Evolutionary conservation across 2,329 filamentous ascomycete species (phyloP).

Genomic region (Gnomoniopsis sp.): DNA sequence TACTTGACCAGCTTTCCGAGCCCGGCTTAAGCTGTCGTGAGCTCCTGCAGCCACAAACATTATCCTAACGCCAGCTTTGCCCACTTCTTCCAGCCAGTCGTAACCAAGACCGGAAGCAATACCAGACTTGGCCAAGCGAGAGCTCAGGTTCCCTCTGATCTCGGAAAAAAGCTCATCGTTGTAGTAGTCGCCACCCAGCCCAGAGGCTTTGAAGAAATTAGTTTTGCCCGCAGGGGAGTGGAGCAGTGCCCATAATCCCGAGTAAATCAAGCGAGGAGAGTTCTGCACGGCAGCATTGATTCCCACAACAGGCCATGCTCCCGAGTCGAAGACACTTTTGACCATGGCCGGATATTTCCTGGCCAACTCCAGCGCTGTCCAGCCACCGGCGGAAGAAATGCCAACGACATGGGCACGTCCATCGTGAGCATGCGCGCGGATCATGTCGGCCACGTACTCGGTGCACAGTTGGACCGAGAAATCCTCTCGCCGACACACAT

Average conservation of each 20-base stretch:
- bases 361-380: slow-evolving; percentile 30
- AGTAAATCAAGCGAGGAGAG: slow-evolving; percentile 2
- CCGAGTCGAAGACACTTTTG: slow-evolving; percentile 32
- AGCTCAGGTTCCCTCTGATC: slow-evolving; percentile 30
- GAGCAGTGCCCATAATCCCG: slow-evolving; percentile 12
- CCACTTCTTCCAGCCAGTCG: slow-evolving; percentile 21
- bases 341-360: slow-evolving; percentile 32
- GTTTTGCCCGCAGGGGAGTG: slow-evolving; percentile 8
- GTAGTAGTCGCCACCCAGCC: slow-evolving; percentile 18
- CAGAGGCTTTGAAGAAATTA: slow-evolving; percentile 23
- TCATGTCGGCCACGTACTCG: slow-evolving; percentile 32
- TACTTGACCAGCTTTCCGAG: slow-evolving; percentile 19
- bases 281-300: not conserved
- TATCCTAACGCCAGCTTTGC: slow-evolving; percentile 15
- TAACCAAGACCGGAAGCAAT: slow-evolving; percentile 24
- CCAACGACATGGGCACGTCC: slow-evolving; percentile 37
- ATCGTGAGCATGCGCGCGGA: slow-evolving; percentile 32
- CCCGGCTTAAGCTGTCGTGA: slow-evolving; percentile 28
- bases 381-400: slow-evolving; percentile 36
- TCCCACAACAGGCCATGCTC: slow-evolving; percentile 26
- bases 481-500: slow-evolving; percentile 24
- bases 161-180: slow-evolving; percentile 30
- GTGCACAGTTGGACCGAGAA: slow-evolving; percentile 29
- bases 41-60: slow-evolving; percentile 29
- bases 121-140: slow-evolving; percentile 10